These are phyloP conservation scores for Plasmodiophora brassicae DNA, from an alignment of 208 protist genomes.

Conservation along the genomic window DNA sequence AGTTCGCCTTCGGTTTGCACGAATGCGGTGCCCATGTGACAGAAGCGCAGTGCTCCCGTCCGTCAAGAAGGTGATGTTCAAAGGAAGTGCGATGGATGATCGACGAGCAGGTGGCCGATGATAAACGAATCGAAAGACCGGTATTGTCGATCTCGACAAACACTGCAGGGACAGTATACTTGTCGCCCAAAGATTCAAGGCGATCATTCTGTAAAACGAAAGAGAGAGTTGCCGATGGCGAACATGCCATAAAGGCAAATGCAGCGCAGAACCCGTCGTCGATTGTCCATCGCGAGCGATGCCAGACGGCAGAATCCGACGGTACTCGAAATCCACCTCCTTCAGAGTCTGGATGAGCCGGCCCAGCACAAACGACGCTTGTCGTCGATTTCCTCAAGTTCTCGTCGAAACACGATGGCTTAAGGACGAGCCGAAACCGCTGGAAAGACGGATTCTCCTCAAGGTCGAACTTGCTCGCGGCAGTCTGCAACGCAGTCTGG, in stretches of 20 bases:
- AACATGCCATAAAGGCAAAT: neutral
- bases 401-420: neutral
- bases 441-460: neutral
- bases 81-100: too few relatives aligned
- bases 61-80: too few relatives aligned
- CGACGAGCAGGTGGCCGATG: too few relatives aligned
- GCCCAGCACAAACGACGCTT: neutral
- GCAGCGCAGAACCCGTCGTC: neutral
- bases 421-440: neutral
- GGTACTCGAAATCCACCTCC: neutral
- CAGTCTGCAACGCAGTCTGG: neutral
- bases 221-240: neutral
- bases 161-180: too few relatives aligned
- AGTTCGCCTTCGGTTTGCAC: too few relatives aligned
- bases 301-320: neutral
- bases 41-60: too few relatives aligned
- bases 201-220: constrained; percentile 8
- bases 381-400: neutral
- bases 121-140: too few relatives aligned
- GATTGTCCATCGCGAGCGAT: neutral
- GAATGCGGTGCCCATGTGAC: too few relatives aligned
- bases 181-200: neutral
- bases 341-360: too few relatives aligned
- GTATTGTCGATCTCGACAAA: too few relatives aligned
- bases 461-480: neutral